Evolutionary conservation across 1,139 yeast genomes (phyloP), one percentile per base, ranked within the genome.

Genomic region (Kurtzmaniella quercitrusa): DNA sequence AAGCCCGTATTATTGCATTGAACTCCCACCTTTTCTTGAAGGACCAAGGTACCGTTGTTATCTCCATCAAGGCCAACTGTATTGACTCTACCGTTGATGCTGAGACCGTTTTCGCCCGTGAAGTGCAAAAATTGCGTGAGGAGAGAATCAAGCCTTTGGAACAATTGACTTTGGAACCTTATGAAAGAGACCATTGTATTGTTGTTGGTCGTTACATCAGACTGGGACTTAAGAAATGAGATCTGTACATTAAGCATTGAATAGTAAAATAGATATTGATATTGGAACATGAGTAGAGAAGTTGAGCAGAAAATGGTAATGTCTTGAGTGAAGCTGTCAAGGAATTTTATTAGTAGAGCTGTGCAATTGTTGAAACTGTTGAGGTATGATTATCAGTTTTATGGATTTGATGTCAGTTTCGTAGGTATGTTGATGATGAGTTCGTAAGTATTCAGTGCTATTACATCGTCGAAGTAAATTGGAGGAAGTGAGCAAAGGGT

Each of bases 51-150:
- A 94, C 95, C 66, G 98, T 93, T 58, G 94, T 93, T 55, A 93
- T 93, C 65, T 90, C 98, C 61, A 91, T 93, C 75, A 91, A 93
- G 82, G 98, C 98, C 60, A 93, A 93, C 89, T 93, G 98, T 89
- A 93, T 93, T 68, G 98, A 93, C 75, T 93, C 98, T 44, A 93
- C 98, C 50, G 97, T 93, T 50, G 98, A 91, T 67, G 98, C 98
- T 56, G 98, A 93, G 79, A 91, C 97, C 49, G 98, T 93, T 52
- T 93, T 93, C 66, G 98, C 98, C 52, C 89, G 98, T 77, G 98
- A 93, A 77, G 98, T 93, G 50, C 98, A 93, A 75, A 93, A 93
- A 73, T 82, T 93, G 74, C 87, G 98, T 77, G 98, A 91, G 73
- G 98, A 93, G 79, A 85, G 96, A 73, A 87, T 93, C 72, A 93